phyloP scores from a whole-genome alignment of 1,284 basidiomycete species.

The Phellinidium pouzarii region DNA sequence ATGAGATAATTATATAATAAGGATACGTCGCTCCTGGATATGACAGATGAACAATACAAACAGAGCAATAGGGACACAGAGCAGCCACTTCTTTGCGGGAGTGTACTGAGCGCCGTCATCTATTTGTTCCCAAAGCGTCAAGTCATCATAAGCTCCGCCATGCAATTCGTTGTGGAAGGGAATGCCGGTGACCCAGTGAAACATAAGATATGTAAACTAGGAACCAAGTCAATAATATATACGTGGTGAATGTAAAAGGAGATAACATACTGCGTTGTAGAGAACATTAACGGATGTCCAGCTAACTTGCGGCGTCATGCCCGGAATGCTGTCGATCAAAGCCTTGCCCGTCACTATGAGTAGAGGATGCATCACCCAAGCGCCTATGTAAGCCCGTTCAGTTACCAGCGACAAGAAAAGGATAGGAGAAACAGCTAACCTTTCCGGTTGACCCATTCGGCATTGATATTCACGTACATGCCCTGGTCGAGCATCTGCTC shows the following conservation, averaged over 20 bases:
- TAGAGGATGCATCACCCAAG: constrained; percentile 96
- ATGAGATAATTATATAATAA: constrained; percentile 16
- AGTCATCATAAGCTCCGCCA: constrained; percentile 92
- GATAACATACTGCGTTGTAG: constrained; percentile 80
- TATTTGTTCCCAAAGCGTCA: constrained; percentile 99
- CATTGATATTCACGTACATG: constrained; percentile 87
- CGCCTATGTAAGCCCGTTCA: constrained; percentile 47
- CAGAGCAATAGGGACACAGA: constrained; percentile 87
- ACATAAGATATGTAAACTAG: constrained; percentile 95
- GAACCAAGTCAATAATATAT: constrained; percentile 6
- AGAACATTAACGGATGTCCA: constrained; percentile 94
- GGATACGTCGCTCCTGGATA: no score
- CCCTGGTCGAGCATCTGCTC: constrained; percentile 80
- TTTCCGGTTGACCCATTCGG: constrained; percentile 98
- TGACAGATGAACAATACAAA: constrained; percentile 40
- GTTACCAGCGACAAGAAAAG: background rate
- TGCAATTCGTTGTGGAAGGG: constrained; percentile 88
- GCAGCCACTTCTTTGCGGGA: constrained; percentile 96
- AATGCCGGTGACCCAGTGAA: constrained; percentile 96
- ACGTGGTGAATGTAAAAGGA: background rate
- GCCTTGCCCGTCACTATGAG: constrained; percentile 90
- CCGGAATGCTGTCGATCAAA: constrained; percentile 89
- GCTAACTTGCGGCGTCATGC: constrained; percentile 89
- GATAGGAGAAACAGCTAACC: constrained; percentile 45
- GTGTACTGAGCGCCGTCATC: constrained; percentile 98